Evolutionary conservation across 768 basidiomycete species (phyloP).

Genomic region (Phaeotremella skinneri): DNA sequence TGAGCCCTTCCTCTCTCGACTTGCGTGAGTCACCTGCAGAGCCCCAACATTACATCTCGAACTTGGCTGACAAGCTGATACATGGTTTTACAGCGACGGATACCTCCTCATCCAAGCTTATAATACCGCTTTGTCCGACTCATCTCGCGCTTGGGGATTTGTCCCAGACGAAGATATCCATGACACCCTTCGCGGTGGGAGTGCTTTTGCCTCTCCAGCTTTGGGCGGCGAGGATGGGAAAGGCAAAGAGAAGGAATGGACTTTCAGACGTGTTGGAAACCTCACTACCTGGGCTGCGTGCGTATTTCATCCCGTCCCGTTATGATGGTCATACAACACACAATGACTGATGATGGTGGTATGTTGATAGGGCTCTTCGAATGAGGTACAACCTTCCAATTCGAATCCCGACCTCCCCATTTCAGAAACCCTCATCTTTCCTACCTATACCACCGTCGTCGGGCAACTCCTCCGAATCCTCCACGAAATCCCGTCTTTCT

Average conservation of each 20-base stretch:
- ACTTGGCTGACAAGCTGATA: slow-evolving; percentile 5
- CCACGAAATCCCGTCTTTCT: background rate
- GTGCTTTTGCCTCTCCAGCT: slow-evolving; percentile 6
- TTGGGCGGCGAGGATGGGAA: slow-evolving; percentile 11
- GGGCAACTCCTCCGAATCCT: background rate
- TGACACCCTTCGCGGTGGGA: slow-evolving; percentile 30
- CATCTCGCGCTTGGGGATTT: slow-evolving; percentile 46
- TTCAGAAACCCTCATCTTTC: slow-evolving; percentile 7
- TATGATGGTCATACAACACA: background rate
- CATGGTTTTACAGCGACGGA: slow-evolving; percentile 32
- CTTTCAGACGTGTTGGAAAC: slow-evolving; percentile 46
- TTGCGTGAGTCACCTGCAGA: slow-evolving; percentile 38
- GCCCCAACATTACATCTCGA: background rate
- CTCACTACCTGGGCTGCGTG: slow-evolving; percentile 48
- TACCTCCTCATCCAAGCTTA: slow-evolving; percentile 43
- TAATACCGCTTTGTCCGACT: slow-evolving; percentile 32
- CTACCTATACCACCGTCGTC: background rate
- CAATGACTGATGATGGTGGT: background rate
- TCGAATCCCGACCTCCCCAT: slow-evolving; percentile 5
- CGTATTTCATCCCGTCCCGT: slow-evolving; percentile 17
- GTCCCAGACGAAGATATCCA: slow-evolving; percentile 45
- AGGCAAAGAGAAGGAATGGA: slow-evolving; percentile 42
- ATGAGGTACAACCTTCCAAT: slow-evolving; percentile 41
- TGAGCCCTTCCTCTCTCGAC: slow-evolving; percentile 20
- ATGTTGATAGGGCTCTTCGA: slow-evolving; percentile 34